Base-by-base conservation (phyloP, 768 basidiomycete species). In the Mrakia hoshinonis region DNA sequence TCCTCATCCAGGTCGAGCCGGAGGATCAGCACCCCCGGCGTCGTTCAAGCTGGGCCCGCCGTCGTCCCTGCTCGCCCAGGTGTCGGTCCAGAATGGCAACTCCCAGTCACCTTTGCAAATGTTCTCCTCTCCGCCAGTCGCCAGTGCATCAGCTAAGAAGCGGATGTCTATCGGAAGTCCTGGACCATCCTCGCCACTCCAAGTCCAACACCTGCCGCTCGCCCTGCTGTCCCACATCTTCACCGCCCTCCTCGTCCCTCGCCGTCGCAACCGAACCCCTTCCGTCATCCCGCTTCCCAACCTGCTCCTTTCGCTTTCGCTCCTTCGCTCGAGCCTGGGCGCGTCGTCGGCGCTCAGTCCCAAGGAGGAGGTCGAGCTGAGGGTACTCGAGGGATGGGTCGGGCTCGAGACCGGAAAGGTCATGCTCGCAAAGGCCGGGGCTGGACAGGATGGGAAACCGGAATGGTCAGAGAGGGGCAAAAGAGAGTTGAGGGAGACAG, bases 351-450 rank as follows among this genome's bases (percentile, higher is more conserved):
- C 60, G 12, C 47, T 67, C 26, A 60, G 64, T 29, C 70, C 70
- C 12, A 54, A 63, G 39, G 70, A 72, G 26, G 70, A 72, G 26
- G 24, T 72, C 20, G 64, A 72, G 51, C 34, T 72, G 22, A 38
- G 70, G 43, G 49, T 64, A 29, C 7, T 72, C 24, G 70, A 72
- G 34, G 70, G 70, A 1, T 52, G 46, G 47, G 36, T 67, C 4
- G 70, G 70, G 9, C 15, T 66, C 2, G 43, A 60, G 46, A 54
- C 64, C 22, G 52, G 43, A 18, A 29, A 51, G 43, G 18, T 62
- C 1, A 34, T 38, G 46, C 39, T 64, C 7, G 24, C 49, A 0
- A 20, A 36, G 38, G 18, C 24, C 12, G 24, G 22, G 26, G 38
- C 31, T 26, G 29, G 34, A n/a, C 11, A 47, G 15, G n/a, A 9